Evolutionary conservation across 2,329 filamentous ascomycete species (phyloP).

Genomic region (Talaromyces sp.): DNA sequence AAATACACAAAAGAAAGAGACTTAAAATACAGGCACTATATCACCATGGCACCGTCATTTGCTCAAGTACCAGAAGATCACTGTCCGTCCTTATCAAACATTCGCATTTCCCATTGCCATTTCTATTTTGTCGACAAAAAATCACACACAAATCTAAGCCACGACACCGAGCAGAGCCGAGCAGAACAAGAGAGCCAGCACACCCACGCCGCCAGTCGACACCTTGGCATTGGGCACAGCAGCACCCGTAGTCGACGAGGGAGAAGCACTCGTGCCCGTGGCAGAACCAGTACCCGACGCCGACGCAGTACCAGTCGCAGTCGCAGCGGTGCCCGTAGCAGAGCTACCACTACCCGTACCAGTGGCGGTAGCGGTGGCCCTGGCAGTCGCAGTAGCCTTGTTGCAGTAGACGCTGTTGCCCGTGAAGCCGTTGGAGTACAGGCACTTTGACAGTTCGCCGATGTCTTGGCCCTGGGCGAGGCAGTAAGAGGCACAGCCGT

Average conservation of each 20-base stretch:
- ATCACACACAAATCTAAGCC: conserved; percentile 16
- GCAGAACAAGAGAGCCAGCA: conserved; percentile 27
- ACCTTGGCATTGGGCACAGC: conserved; percentile 17
- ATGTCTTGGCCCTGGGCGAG: conserved; percentile 38
- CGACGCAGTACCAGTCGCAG: background rate
- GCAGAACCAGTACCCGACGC: background rate
- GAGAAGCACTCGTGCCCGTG: conserved; percentile 13
- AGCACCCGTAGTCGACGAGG: conserved; percentile 15
- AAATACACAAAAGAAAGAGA: background rate
- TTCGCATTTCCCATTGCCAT: background rate
- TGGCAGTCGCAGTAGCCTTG: conserved; percentile 35
- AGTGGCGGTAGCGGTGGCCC: conserved; percentile 17
- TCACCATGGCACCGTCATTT: background rate
- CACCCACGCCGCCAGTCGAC: conserved; percentile 25
- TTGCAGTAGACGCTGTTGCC: conserved; percentile 43
- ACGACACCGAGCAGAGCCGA: conserved; percentile 24
- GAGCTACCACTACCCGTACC: background rate
- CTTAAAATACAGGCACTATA: background rate
- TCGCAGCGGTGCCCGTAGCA: background rate
- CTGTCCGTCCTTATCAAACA: background rate
- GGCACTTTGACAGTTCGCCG: conserved; percentile 32
- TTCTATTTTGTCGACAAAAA: too few species aligned
- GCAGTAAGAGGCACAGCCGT: conserved; percentile 50
- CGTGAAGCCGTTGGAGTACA: conserved; percentile 35
- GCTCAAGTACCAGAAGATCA: background rate